Evolutionary conservation across 371 early-diverging fungal species (phyloP).

Genomic region (Fennellomyces sp.): DNA sequence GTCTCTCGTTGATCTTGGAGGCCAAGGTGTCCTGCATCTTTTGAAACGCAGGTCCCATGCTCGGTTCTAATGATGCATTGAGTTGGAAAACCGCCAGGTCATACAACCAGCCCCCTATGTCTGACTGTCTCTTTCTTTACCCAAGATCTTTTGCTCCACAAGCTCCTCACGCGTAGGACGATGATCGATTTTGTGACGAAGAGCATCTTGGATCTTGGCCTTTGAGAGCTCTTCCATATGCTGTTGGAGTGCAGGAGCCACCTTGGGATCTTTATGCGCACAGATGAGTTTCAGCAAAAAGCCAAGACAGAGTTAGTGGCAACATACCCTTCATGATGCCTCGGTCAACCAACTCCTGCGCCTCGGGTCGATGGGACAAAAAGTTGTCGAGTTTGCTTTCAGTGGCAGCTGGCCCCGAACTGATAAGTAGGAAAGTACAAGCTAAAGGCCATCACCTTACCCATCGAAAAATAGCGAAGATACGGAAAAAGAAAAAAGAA

Average conservation of each 20-base stretch:
- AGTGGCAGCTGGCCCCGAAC: slow-evolving; percentile 1
- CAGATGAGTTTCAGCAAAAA: background rate
- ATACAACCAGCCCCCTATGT: background rate
- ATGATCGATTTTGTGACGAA: slow-evolving; percentile 73
- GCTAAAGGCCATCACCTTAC: background rate
- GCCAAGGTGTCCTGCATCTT: slow-evolving; percentile 59
- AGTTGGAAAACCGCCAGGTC: background rate
- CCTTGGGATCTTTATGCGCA: slow-evolving; percentile 30
- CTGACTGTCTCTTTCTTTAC: slow-evolving; percentile 25
- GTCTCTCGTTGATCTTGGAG: slow-evolving; percentile 63
- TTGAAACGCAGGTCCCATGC: slow-evolving; percentile 60
- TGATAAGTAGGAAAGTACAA: background rate
- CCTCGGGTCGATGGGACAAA: slow-evolving; percentile 61
- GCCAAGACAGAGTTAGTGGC: slow-evolving; percentile 4
- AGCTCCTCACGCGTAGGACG: slow-evolving; percentile 75
- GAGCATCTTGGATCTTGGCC: slow-evolving; percentile 64
- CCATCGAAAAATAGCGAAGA: background rate
- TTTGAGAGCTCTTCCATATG: slow-evolving; percentile 55
- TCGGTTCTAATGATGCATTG: slow-evolving; percentile 27
- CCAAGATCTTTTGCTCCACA: slow-evolving; percentile 71
- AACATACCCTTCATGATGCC: slow-evolving; percentile 68
- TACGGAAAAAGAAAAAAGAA: background rate
- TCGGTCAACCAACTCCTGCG: slow-evolving; percentile 72
- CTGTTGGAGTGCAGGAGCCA: slow-evolving; percentile 72
- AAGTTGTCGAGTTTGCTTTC: slow-evolving; percentile 49